Base-by-base conservation (phyloP, 257 asterid genomes). In the Solanum verrucosum region DNA sequence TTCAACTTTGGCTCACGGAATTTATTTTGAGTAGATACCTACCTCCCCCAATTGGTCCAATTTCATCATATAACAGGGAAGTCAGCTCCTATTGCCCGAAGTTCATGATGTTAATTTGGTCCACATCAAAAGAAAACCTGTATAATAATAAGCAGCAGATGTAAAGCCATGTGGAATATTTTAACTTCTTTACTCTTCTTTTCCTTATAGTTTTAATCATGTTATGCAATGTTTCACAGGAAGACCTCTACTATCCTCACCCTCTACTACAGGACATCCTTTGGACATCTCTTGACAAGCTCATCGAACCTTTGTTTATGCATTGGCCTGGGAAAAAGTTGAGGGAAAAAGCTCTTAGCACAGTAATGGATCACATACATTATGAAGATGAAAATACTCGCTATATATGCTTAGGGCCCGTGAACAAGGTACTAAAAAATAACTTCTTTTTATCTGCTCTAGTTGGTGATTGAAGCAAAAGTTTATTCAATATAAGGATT, bases 381-480 rank as follows among this genome's bases (percentile, higher is more conserved):
- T 96, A 96, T 83, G 99, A 96, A 93, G 99, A 96, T 91, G 98
- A 94, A 92, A 96, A 95, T 88, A 95, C 99, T 70, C 98, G 98
- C 46, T 96, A 96, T 79, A 25, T 95, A 88, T 96, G 99, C 94
- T 93, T 96, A 83, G 98, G 98, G 71, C 98, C 98, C 37, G 98
- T 96, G 84, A 96, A 95, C 94, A 96, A 96, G 99, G 99, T 74
- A 74, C 95, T 86, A 67, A 89, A 75, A 83, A 38, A 38, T 79
- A 86, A 71, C 42, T 35, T 46, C 49, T 72, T 72, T 72, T 49
- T 49, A 49, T 49, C 60, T 49, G 21, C 60, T 49, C 60, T 49
- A 49, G 2, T 49, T 49, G 60, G 60, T 49, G 60, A 49, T 49
- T 49, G 60, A 49, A 49, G 60, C 3, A 49, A 49, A 49, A 49